A percentile compares a stretch with the other conserved stretches of the same genome.
Conservation (phyloP, 345 rosid species). For the Arabidopsis suecica region DNA sequence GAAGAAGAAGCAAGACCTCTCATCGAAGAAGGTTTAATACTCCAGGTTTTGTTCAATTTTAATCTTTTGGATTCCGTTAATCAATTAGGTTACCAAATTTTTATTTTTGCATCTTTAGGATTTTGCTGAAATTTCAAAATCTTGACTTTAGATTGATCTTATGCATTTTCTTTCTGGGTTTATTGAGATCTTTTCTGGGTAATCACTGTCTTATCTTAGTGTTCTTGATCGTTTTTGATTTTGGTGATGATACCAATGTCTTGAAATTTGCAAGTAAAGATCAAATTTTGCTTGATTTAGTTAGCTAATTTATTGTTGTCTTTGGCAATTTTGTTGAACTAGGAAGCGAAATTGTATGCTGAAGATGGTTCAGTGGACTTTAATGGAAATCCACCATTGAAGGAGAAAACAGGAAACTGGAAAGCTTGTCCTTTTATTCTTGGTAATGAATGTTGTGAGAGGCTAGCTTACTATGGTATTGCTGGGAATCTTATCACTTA, state of each 20-base stretch:
- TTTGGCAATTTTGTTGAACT: conserved; percentile 49
- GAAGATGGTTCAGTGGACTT: conserved; percentile 95
- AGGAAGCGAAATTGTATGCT: conserved; percentile 58
- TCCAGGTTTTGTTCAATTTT: conserved; percentile 46
- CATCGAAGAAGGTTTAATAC: conserved; percentile 58
- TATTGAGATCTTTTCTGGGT: conserved; percentile 1
- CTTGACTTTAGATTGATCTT: conserved; percentile 16
- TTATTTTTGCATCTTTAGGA: not conserved
- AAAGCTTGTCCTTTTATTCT: conserved; percentile 95
- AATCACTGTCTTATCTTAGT: not conserved
- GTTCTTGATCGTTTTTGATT: too few species aligned
- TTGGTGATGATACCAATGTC: conserved; percentile 8
- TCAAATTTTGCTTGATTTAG: too few species aligned
- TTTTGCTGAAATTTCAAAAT: not conserved
- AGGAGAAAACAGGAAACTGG: conserved; percentile 89
- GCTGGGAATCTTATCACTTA: conserved; percentile 88
- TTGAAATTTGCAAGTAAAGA: too few species aligned
- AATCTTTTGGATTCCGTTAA: not conserved
- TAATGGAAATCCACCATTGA: conserved; percentile 73
- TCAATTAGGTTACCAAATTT: not conserved
- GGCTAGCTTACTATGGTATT: conserved; percentile 93
- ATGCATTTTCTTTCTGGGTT: not conserved
- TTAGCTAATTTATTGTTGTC: too few species aligned
- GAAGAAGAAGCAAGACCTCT: conserved; percentile 56
- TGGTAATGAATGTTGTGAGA: conserved; percentile 94